Base-by-base conservation (phyloP, 2,329 filamentous ascomycete species). In the Trichocomaceae sp. region DNA sequence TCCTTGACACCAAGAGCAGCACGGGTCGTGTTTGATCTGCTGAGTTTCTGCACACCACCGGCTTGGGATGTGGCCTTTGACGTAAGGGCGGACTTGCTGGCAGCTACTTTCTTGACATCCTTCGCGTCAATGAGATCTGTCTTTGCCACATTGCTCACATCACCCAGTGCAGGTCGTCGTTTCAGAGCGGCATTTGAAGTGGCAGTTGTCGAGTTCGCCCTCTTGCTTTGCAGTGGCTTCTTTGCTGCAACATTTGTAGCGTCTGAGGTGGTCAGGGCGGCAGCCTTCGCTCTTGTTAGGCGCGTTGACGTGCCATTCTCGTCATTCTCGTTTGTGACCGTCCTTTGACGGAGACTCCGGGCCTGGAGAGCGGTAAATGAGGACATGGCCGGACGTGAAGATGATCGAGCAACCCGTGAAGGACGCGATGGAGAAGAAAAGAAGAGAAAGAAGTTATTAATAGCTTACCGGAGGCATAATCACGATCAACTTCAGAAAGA, bases 101-200 rank as follows among this genome's bases (percentile, higher is more conserved):
- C 37, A 37, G 77, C 70, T 46, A 78, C 75, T 79, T 95, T 96
- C 79, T 95, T 95, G 62, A 80, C 83, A 54, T 88, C 87, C 55
- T 73, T 79, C 68, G 60, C 64, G 55, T 64, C 59, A 52, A 88
- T 87, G 47, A 81, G 80, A 72, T 72, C 72, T 15, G 62, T 62
- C 60, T 96, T 97, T 64, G 84, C 84, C 60, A 95, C 87, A 75
- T 99, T 99, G 82, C 90, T 97, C 63, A 96, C 87, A 77, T 99
- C 93, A 56, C 88, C 90, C 37, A 99, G 81, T 48, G 89, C 91
- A 64, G 87, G 83, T 68, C 93, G 89, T 77, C 88, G 93, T 67
- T 87, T 82, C 58, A 78, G 78, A 64, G 78, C 73, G 29, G 42
- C 50, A 22, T 44, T 52, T 59, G 69, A 73, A 58, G 73, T 69